Conservation (phyloP, 257 asterid genomes). For the Lycium barbarum region DNA sequence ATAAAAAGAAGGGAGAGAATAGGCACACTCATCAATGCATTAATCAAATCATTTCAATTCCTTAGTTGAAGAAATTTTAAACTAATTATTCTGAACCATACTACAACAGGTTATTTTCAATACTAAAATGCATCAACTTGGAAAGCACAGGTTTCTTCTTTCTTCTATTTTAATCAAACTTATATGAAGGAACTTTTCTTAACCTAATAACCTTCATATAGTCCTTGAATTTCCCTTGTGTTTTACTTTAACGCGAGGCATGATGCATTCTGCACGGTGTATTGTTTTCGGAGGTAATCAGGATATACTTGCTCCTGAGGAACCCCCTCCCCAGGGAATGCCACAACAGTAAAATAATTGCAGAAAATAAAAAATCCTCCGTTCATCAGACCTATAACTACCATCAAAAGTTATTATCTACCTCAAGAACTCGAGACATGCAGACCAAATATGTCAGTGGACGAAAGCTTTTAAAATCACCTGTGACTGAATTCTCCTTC, state of each 20-base stretch:
- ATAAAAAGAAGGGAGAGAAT: neutral
- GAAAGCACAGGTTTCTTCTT: neutral
- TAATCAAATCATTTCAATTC: neutral
- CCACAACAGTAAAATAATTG: neutral
- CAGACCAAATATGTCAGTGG: neutral
- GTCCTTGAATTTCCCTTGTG: neutral
- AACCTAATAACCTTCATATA: neutral
- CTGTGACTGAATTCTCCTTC: conserved; percentile 80
- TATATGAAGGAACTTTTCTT: neutral
- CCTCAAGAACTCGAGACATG: conserved; percentile 17
- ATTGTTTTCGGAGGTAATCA: neutral
- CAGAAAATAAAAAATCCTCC: neutral
- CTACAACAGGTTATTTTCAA: neutral
- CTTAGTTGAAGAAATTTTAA: neutral
- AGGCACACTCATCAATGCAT: conserved; percentile 7
- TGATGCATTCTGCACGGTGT: conserved; percentile 9
- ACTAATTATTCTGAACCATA: conserved; percentile 5
- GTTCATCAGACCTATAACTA: neutral
- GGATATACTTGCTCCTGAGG: neutral
- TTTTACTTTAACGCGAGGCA: neutral
- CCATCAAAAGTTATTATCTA: conserved; percentile 8
- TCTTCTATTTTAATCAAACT: neutral
- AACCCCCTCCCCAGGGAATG: neutral
- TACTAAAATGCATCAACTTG: conserved; percentile 7
- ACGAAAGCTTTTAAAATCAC: conserved; percentile 42